Percentiles rank a stretch among this genome's conserved stretches.
These are phyloP conservation scores for Hippophae gyantsensis DNA, from an alignment of 306 rosid species.

Conservation along the genomic window DNA sequence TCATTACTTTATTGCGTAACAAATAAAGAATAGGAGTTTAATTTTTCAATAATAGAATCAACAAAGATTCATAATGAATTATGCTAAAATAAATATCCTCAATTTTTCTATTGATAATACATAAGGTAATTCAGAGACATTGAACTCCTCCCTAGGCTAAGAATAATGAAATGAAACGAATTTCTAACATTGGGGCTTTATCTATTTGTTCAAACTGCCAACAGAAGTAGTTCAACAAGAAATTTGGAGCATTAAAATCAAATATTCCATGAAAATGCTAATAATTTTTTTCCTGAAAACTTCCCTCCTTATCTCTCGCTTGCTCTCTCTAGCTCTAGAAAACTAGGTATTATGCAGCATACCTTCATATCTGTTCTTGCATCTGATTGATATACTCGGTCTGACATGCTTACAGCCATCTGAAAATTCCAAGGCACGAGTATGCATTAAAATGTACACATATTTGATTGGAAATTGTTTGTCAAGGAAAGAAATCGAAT, in stretches of 20 bases:
- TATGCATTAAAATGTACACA: slow-evolving; percentile 18
- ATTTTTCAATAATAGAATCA: background rate
- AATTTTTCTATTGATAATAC: background rate
- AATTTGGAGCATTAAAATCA: too few species aligned
- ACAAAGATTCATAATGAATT: too few species aligned
- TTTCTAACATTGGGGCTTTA: too few species aligned
- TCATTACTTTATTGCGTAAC: too few species aligned
- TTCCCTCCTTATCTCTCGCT: background rate
- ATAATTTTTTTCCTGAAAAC: too few species aligned
- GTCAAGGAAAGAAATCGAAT: slow-evolving; percentile 8
- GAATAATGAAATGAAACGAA: too few species aligned
- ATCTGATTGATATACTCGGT: slow-evolving; percentile 56
- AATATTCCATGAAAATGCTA: too few species aligned
- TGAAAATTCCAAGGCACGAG: slow-evolving; percentile 35
- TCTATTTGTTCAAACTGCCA: too few species aligned
- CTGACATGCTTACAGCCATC: slow-evolving; percentile 97
- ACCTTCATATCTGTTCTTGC: slow-evolving; percentile 90
- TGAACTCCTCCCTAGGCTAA: background rate
- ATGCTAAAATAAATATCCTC: background rate
- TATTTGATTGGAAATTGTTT: slow-evolving; percentile 5
- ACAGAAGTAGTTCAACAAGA: too few species aligned
- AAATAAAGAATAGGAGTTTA: background rate
- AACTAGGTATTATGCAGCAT: slow-evolving; percentile 11
- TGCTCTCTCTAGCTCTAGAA: slow-evolving; percentile 2
- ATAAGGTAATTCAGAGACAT: background rate